Base-by-base conservation (phyloP, 164 flowering plant species). In the Akebia trifoliata region DNA sequence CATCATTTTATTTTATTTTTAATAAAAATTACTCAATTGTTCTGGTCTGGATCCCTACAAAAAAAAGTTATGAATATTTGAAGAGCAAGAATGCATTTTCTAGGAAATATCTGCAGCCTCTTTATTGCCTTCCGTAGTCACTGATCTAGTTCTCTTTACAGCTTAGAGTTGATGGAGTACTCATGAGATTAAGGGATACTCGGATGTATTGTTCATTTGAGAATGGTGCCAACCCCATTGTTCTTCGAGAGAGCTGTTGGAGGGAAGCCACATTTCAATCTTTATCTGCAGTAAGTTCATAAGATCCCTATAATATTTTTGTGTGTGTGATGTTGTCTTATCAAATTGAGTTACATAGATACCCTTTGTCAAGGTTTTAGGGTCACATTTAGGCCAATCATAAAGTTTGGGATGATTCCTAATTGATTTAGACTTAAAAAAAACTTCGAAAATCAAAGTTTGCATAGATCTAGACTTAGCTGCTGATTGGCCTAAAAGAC, bases 151-250 rank as follows among this genome's bases (percentile, higher is more conserved):
- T 60, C 28, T 34, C 50, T 20, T 32, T 60, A 40, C 80, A 90
- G 99, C 95, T 94, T 55, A 83, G 99, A 76, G 97, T 94, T 69
- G 99, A 94, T 80, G 99, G 99, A 37, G 93, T 77, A 43, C 81
- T 94, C 8, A 83, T 94, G 97, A 78, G 99, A 69, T 56, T 90
- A 61, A 86, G 97, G 59, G 99, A 93, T 63, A 90, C 96, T 6
- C 77, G 99, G 12, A 71, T 93, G 81, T 84, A 87, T 65, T 90
- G 95, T 48, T 31, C 69, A 35, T 93, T 93, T 68, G 57, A 53
- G 43, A 74, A 76, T 11, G 63, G 21, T 39, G 61, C 50, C 18
- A 59, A 59, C n/a, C 82, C 87, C 2, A 48, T 60, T 54, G 58
- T 93, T 73, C 89, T 93, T 61, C 82, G 86, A 51, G 97, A 94